Percentiles rank a stretch among this genome's conserved stretches.
phyloP scores from a whole-genome alignment of 495 filamentous ascomycete genomes.

The Achaetomiella virescens region DNA sequence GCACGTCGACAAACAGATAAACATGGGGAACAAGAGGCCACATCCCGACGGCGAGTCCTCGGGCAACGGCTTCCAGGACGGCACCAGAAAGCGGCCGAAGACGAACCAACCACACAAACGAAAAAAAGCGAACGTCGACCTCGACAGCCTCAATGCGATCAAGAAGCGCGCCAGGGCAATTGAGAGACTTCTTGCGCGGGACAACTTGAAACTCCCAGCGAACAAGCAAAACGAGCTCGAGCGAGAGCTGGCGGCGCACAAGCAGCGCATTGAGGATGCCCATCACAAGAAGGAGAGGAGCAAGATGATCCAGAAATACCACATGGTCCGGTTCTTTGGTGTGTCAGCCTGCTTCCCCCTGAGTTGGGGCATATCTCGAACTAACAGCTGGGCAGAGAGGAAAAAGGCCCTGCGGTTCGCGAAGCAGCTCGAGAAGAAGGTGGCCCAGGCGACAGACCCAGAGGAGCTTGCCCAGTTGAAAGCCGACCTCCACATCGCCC shows the following conservation, averaged over 20 bases:
- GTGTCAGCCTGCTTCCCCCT: conserved; percentile 19
- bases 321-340: conserved; percentile 92
- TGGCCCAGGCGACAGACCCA: conserved; percentile 42
- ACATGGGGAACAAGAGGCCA: conserved; percentile 19
- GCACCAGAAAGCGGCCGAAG: conserved; percentile 12
- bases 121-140: conserved; percentile 30
- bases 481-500: conserved; percentile 57
- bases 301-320: conserved; percentile 78
- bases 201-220: conserved; percentile 57
- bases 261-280: conserved; percentile 59
- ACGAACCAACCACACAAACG: conserved; percentile 22
- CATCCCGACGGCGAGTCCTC: conserved; percentile 22
- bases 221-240: conserved; percentile 71
- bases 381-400: conserved; percentile 50
- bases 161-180: conserved; percentile 59
- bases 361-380: not conserved
- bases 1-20: not conserved
- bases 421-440: conserved; percentile 54
- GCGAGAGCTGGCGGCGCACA: conserved; percentile 69
- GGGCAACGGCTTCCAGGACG: conserved; percentile 6
- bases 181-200: conserved; percentile 54
- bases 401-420: conserved; percentile 73
- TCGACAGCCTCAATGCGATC: conserved; percentile 36
- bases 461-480: conserved; percentile 47
- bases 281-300: conserved; percentile 54